phyloP scores from a whole-genome alignment of 768 basidiomycete species.

The Phaeotremella skinneri region DNA sequence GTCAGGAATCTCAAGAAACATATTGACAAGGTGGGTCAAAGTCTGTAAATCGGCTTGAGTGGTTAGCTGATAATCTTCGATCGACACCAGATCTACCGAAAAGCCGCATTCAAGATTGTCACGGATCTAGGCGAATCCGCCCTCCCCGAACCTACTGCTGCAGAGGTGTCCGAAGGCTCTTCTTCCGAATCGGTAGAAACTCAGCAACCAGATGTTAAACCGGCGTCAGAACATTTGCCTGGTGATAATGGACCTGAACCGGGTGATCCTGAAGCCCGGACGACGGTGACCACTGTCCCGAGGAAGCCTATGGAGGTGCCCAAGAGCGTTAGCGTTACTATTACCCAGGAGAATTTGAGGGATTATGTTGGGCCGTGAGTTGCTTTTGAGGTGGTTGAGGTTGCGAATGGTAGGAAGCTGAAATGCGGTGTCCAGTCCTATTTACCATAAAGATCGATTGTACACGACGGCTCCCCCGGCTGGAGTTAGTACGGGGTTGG shows the following conservation, averaged over 20 bases:
- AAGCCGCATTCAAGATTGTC: conserved; percentile 88
- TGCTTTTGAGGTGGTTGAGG: not conserved
- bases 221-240: conserved; percentile 47
- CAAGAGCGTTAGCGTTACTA: conserved; percentile 68
- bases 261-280: conserved; percentile 52
- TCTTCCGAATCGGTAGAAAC: conserved; percentile 57
- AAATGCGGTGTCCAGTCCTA: conserved; percentile 53
- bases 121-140: conserved; percentile 82
- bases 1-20: conserved; percentile 97
- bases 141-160: conserved; percentile 65
- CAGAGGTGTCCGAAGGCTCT: conserved; percentile 21
- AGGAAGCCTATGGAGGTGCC: conserved; percentile 81
- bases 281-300: conserved; percentile 68
- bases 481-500: conserved; percentile 91
- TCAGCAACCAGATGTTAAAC: conserved; percentile 57
- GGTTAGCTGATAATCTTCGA: not conserved
- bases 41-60: not conserved
- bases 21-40: conserved; percentile 78
- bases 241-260: conserved; percentile 36
- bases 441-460: conserved; percentile 93
- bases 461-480: conserved; percentile 76
- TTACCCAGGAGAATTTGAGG: conserved; percentile 83
- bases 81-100: conserved; percentile 82
- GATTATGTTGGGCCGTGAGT: conserved; percentile 84
- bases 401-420: no score